phyloP scores from a whole-genome alignment of 768 basidiomycete species.

The Tylopilus cervinicoccineus region DNA sequence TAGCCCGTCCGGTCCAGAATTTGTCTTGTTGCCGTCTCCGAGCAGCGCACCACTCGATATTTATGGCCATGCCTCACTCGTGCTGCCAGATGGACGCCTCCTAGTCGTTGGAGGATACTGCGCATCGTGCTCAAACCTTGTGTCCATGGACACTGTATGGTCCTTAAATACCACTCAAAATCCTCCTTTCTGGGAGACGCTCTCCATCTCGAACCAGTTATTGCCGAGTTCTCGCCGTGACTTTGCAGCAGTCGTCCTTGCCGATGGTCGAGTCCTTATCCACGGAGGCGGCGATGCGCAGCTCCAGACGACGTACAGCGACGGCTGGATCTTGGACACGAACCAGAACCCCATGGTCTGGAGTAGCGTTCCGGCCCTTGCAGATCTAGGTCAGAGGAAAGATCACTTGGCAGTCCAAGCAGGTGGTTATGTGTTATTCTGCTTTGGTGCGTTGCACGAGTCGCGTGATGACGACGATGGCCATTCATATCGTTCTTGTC shows the following conservation, averaged over 20 bases:
- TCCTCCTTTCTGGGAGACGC: conserved; percentile 46
- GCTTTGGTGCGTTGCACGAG: conserved; percentile 55
- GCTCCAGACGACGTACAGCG: conserved; percentile 49
- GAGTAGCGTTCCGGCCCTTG: conserved; percentile 47
- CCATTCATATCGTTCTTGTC: conserved; percentile 15
- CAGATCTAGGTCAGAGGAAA: conserved; percentile 57
- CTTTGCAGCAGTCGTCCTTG: conserved; percentile 52
- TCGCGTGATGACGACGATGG: background rate
- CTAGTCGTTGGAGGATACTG: conserved; percentile 74
- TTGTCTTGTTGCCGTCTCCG: conserved; percentile 50
- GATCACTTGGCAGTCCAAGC: conserved; percentile 72
- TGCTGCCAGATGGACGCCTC: conserved; percentile 66
- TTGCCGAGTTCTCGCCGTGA: conserved; percentile 59
- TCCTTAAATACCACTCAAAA: conserved; percentile 53
- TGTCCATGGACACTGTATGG: conserved; percentile 61
- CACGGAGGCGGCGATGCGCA: conserved; percentile 71
- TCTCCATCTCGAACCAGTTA: conserved; percentile 36
- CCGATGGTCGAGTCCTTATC: conserved; percentile 57
- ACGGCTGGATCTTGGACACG: conserved; percentile 72
- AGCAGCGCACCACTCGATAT: conserved; percentile 58
- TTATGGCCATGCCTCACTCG: conserved; percentile 67
- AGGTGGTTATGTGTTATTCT: conserved; percentile 65
- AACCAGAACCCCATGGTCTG: conserved; percentile 55
- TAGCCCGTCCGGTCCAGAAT: conserved; percentile 44
- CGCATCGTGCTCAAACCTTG: conserved; percentile 41